These are phyloP conservation scores for Aspergillus uvarum DNA, from an alignment of 2,329 filamentous ascomycete species.

Conservation along the genomic window DNA sequence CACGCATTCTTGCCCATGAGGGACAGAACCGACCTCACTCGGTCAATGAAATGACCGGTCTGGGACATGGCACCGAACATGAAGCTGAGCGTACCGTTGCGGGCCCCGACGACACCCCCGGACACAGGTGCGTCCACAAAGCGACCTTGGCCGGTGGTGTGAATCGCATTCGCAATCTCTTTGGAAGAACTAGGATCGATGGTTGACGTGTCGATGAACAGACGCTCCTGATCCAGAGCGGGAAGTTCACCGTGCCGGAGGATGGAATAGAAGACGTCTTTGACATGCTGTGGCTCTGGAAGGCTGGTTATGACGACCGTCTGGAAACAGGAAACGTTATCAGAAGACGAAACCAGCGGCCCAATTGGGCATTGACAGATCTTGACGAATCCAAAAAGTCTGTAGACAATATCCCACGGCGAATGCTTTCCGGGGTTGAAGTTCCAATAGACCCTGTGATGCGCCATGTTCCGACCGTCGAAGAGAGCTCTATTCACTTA, in stretches of 20 bases:
- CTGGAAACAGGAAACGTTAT: slow-evolving; percentile 47
- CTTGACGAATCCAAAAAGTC: neutral
- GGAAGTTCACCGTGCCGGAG: slow-evolving; percentile 58
- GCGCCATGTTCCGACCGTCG: neutral
- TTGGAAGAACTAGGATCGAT: slow-evolving; percentile 87
- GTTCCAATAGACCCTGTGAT: neutral
- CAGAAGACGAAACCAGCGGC: slow-evolving; percentile 8
- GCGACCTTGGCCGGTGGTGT: slow-evolving; percentile 64
- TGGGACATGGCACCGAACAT: slow-evolving; percentile 74
- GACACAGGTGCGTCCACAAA: slow-evolving; percentile 98
- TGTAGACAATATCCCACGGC: no score
- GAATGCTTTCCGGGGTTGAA: neutral
- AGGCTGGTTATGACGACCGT: slow-evolving; percentile 85
- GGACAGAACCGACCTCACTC: slow-evolving; percentile 67
- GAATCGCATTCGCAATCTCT: slow-evolving; percentile 70
- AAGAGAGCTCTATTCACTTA: slow-evolving; percentile 44
- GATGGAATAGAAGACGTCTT: slow-evolving; percentile 76
- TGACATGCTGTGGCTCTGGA: slow-evolving; percentile 85
- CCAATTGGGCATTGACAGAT: neutral
- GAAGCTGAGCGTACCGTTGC: slow-evolving; percentile 85
- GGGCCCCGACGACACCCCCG: slow-evolving; percentile 87
- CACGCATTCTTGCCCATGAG: slow-evolving; percentile 85
- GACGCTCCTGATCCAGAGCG: slow-evolving; percentile 57
- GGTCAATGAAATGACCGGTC: slow-evolving; percentile 55
- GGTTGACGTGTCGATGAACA: slow-evolving; percentile 96